Percentiles rank a stretch among this genome's conserved stretches.
Evolutionary conservation across 345 rosid species (phyloP).

Genomic region (Turritis glabra): DNA sequence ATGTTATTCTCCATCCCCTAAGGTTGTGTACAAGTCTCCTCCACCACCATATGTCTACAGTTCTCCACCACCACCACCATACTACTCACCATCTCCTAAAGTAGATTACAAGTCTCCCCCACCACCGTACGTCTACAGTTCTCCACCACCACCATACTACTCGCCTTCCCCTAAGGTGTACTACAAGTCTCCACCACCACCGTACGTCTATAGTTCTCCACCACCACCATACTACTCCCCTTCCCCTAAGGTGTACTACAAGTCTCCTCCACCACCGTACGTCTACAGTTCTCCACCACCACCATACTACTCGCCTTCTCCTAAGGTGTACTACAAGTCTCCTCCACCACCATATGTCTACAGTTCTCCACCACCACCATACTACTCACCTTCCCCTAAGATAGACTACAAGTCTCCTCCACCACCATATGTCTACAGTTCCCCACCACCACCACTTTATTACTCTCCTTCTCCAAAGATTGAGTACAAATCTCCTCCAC

Average conservation of each 20-base stretch:
- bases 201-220: not conserved
- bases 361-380: not conserved
- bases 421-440: not conserved
- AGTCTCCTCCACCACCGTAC: conserved; percentile 1
- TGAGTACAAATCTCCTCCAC: not conserved
- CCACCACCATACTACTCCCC: not conserved
- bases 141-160: conserved; percentile 3
- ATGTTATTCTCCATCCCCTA: not conserved
- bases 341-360: conserved; percentile 9
- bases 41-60: conserved; percentile 2
- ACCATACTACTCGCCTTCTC: not conserved
- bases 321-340: not conserved
- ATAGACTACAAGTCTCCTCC: not conserved
- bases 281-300: not conserved
- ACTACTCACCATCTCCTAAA: not conserved
- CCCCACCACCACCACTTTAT: conserved; percentile 5
- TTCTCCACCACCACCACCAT: not conserved
- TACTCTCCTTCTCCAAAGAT: not conserved
- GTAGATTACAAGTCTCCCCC: not conserved
- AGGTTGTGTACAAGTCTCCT: not conserved
- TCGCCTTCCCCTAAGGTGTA: not conserved
- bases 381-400: not conserved
- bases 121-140: not conserved
- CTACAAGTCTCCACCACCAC: conserved; percentile 9
- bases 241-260: not conserved